A percentile compares a stretch with the other conserved stretches of the same genome.
Conservation (phyloP, 148 eudicot species). For the Vaccinium myrtillus region DNA sequence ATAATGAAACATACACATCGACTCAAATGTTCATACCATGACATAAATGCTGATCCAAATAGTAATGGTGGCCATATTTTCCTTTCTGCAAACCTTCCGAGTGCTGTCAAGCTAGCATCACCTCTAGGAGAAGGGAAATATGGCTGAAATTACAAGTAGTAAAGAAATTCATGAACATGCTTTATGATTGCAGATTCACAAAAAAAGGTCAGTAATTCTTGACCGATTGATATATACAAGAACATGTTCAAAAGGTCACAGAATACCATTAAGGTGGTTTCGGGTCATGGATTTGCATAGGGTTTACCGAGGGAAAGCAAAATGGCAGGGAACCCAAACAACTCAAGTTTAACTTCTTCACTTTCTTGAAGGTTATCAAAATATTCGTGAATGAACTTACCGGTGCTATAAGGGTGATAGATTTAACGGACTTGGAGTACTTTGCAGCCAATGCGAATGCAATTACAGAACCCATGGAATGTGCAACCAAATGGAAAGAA, state of each 20-base stretch:
- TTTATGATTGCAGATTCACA: not conserved
- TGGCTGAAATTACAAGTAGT: conserved; percentile 46
- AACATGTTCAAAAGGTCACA: not conserved
- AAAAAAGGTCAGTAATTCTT: not conserved
- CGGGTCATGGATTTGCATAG: not conserved
- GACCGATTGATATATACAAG: not conserved
- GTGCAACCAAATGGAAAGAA: conserved; percentile 78
- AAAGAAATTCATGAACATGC: not conserved
- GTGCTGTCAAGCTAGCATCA: conserved; percentile 43
- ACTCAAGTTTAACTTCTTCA: not conserved
- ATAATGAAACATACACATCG: conserved; percentile 58
- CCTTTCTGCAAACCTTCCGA: conserved; percentile 53
- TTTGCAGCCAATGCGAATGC: conserved; percentile 75
- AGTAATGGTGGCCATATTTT: conserved; percentile 66
- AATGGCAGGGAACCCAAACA: not conserved
- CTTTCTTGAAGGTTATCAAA: no score
- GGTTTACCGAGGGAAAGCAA: not conserved
- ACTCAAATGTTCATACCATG: conserved; percentile 91
- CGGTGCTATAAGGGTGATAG: conserved; percentile 70
- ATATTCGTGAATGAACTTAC: conserved; percentile 32
- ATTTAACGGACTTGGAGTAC: conserved; percentile 46
- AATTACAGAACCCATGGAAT: conserved; percentile 79
- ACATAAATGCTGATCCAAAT: conserved; percentile 74
- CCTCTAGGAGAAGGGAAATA: conserved; percentile 44
- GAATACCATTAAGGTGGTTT: not conserved